Evolutionary conservation across 1,139 yeast genomes (phyloP).

Genomic region (Yamadazyma songkhlaensis): DNA sequence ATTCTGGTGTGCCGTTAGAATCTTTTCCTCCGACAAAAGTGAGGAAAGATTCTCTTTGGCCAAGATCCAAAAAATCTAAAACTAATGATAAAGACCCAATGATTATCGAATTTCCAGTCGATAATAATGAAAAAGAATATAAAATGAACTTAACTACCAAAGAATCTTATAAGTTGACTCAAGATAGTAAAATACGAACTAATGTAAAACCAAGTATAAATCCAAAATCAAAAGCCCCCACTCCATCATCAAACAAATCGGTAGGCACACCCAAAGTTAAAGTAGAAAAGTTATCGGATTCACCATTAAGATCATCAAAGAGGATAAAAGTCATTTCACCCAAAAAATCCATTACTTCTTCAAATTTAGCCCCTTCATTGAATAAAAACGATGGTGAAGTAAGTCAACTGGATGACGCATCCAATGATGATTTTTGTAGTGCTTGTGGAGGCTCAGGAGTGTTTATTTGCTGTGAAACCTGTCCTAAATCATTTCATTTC

Average conservation of each 20-base stretch:
- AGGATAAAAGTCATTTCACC: conserved; percentile 44
- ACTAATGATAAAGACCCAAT: conserved; percentile 5
- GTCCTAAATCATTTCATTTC: conserved; percentile 91
- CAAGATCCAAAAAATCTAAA: conserved; percentile 18
- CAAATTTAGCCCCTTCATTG: conserved; percentile 25
- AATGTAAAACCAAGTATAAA: conserved; percentile 12
- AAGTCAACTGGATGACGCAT: conserved; percentile 20
- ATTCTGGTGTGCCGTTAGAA: conserved; percentile 69
- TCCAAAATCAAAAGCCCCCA: conserved; percentile 4
- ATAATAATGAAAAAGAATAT: conserved; percentile 4
- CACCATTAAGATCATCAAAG: conserved; percentile 22
- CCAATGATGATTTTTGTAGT: conserved; percentile 86
- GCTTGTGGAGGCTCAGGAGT: conserved; percentile 88
- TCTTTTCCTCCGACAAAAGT: conserved; percentile 55
- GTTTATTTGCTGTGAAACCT: conserved; percentile 88
- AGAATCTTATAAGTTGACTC: conserved; percentile 29
- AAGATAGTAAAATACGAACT: conserved; percentile 31
- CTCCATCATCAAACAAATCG: not conserved
- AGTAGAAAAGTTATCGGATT: not conserved
- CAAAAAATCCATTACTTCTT: conserved; percentile 26
- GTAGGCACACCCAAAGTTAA: not conserved
- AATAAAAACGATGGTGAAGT: conserved; percentile 3
- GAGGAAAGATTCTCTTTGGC: conserved; percentile 52
- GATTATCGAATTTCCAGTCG: conserved; percentile 2
- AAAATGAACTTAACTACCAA: conserved; percentile 4